phyloP scores from a whole-genome alignment of 257 asterid genomes.

The Jacaranda mimosifolia region DNA sequence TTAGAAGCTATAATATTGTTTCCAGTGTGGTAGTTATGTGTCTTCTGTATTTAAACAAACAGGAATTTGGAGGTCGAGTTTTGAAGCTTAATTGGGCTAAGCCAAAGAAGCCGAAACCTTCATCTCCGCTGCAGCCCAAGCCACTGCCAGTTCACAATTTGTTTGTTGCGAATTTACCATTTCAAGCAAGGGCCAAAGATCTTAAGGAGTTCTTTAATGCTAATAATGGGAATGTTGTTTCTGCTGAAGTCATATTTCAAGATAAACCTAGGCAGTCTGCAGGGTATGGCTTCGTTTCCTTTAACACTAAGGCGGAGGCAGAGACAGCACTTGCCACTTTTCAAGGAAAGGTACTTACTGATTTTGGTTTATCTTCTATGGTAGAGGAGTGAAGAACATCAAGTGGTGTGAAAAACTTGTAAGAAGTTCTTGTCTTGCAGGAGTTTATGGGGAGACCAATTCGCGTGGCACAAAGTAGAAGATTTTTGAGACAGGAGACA shows the following conservation, averaged over 20 bases:
- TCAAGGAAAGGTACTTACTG: conserved; percentile 71
- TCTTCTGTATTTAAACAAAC: conserved; percentile 7
- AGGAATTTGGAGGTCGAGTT: conserved; percentile 85
- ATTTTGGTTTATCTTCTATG: background rate
- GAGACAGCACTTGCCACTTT: conserved; percentile 70
- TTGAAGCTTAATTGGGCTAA: conserved; percentile 86
- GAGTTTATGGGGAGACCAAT: conserved; percentile 88
- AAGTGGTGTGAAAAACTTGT: conserved; percentile 15
- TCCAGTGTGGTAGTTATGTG: background rate
- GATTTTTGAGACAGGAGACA: conserved; percentile 68
- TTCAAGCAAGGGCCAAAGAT: conserved; percentile 75
- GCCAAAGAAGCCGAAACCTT: conserved; percentile 63
- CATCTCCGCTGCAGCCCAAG: conserved; percentile 51
- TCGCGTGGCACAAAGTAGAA: conserved; percentile 73
- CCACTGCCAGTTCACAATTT: conserved; percentile 73
- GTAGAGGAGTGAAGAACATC: background rate
- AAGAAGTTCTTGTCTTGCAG: conserved; percentile 48
- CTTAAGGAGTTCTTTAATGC: conserved; percentile 80
- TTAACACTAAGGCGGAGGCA: conserved; percentile 77
- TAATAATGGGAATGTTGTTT: conserved; percentile 66
- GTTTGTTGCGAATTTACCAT: conserved; percentile 76
- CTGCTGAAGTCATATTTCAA: conserved; percentile 76
- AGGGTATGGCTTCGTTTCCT: conserved; percentile 93
- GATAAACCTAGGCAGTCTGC: conserved; percentile 78
- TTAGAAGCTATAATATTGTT: background rate